Conservation (phyloP, 257 asterid genomes). For the Fraxinus anomala region DNA sequence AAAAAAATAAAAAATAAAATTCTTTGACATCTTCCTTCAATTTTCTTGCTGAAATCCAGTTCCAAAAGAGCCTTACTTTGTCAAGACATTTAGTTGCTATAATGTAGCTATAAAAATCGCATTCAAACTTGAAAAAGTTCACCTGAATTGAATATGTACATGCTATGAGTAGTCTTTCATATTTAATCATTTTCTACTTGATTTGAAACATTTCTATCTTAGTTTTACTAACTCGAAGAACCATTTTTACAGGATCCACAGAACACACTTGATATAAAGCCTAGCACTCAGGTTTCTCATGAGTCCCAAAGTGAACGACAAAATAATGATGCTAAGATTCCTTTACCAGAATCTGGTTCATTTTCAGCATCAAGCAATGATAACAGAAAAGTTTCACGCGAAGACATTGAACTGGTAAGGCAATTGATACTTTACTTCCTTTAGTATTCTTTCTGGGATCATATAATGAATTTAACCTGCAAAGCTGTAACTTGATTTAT, state of each 20-base stretch:
- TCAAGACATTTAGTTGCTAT: background rate
- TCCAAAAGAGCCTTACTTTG: background rate
- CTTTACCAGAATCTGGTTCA: conserved; percentile 84
- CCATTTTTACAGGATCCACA: conserved; percentile 51
- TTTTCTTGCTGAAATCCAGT: background rate
- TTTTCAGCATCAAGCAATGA: conserved; percentile 81
- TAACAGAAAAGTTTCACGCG: conserved; percentile 87
- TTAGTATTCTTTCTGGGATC: background rate
- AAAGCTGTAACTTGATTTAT: conserved; percentile 16
- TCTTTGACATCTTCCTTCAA: background rate
- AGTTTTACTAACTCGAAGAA: conserved; percentile 9
- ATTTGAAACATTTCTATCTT: background rate
- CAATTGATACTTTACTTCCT: conserved; percentile 6
- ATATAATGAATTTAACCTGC: background rate
- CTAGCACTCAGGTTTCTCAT: conserved; percentile 50
- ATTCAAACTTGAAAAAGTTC: background rate
- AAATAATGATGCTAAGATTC: conserved; percentile 62
- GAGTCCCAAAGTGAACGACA: conserved; percentile 68
- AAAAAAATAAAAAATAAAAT: background rate
- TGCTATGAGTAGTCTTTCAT: background rate
- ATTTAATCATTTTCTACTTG: background rate
- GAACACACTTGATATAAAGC: conserved; percentile 61
- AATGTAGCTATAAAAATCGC: background rate
- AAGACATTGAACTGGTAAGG: conserved; percentile 93
- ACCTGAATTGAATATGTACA: background rate